Conservation (phyloP, 2,329 filamentous ascomycete genomes). For the Phialophora expanda region DNA sequence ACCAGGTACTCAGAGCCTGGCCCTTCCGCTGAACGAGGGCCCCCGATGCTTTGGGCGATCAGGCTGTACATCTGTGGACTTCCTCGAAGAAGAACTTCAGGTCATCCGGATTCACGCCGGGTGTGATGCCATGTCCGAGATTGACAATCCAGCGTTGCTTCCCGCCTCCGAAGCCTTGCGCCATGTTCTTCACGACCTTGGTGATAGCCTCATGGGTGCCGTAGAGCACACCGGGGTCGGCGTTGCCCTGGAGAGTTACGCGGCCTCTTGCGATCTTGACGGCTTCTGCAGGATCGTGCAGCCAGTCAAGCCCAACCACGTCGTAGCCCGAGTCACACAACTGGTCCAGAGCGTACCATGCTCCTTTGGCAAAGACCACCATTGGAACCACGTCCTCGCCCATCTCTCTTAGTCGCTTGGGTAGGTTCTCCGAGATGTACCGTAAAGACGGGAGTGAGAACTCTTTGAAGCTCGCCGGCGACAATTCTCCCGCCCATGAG, state of each 20-base stretch:
- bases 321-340: conserved; percentile 89
- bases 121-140: conserved; percentile 95
- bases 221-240: conserved; percentile 91
- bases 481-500: conserved; percentile 95
- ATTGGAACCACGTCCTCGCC: conserved; percentile 84
- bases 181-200: conserved; percentile 80
- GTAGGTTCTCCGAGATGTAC: conserved; percentile 81
- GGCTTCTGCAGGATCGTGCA: conserved; percentile 85
- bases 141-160: conserved; percentile 97
- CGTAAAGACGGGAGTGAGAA: conserved; percentile 87
- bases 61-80: conserved; percentile 70
- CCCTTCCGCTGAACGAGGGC: background rate
- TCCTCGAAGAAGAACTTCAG: conserved; percentile 94
- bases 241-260: conserved; percentile 89
- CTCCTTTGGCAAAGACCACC: conserved; percentile 97
- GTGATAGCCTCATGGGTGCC: conserved; percentile 83
- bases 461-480: conserved; percentile 78
- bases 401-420: conserved; percentile 73
- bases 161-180: conserved; percentile 78
- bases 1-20: background rate
- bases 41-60: conserved; percentile 7
- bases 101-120: conserved; percentile 90
- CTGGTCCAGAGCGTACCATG: conserved; percentile 90
- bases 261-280: conserved; percentile 78
- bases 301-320: conserved; percentile 93